Evolutionary conservation across 2,329 filamentous ascomycete genomes (phyloP).

Genomic region (Trichoderma citrinoviride): DNA sequence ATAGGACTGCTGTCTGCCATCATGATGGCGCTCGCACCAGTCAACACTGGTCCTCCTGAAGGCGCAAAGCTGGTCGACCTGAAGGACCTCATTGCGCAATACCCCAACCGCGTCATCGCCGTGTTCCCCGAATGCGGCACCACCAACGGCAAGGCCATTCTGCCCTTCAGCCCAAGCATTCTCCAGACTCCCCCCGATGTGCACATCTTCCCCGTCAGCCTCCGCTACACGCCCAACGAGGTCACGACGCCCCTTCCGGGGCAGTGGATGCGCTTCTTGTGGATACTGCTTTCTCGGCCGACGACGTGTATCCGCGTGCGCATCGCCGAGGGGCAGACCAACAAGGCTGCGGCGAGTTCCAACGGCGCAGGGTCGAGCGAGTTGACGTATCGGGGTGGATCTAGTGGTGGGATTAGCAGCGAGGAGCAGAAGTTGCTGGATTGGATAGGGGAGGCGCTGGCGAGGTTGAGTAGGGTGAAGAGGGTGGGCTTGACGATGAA

Average conservation of each 20-base stretch:
- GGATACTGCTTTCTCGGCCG: slow-evolving; percentile 78
- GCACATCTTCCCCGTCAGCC: slow-evolving; percentile 84
- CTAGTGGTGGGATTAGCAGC: slow-evolving; percentile 36
- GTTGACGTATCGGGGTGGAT: slow-evolving; percentile 30
- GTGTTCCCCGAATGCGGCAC: slow-evolving; percentile 94
- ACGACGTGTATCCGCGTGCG: slow-evolving; percentile 89
- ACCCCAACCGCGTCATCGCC: slow-evolving; percentile 74
- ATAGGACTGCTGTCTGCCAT: slow-evolving; percentile 77
- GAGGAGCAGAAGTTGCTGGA: slow-evolving; percentile 73
- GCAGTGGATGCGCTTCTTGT: slow-evolving; percentile 70
- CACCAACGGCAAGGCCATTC: slow-evolving; percentile 86
- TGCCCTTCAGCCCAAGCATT: slow-evolving; percentile 78
- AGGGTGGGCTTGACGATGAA: slow-evolving; percentile 78
- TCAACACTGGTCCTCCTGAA: slow-evolving; percentile 47
- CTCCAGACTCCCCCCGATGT: slow-evolving; percentile 63
- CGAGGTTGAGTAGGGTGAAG: slow-evolving; percentile 84
- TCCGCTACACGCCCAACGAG: slow-evolving; percentile 85
- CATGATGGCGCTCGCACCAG: slow-evolving; percentile 64
- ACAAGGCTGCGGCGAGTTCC: slow-evolving; percentile 42
- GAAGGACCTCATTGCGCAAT: slow-evolving; percentile 58
- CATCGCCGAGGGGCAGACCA: slow-evolving; percentile 73
- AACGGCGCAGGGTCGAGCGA: slow-evolving; percentile 36
- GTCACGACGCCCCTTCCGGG: slow-evolving; percentile 87
- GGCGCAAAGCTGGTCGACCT: slow-evolving; percentile 57
- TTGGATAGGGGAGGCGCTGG: slow-evolving; percentile 77